Conservation (phyloP, 257 asterid species). For the Petunia secreta region DNA sequence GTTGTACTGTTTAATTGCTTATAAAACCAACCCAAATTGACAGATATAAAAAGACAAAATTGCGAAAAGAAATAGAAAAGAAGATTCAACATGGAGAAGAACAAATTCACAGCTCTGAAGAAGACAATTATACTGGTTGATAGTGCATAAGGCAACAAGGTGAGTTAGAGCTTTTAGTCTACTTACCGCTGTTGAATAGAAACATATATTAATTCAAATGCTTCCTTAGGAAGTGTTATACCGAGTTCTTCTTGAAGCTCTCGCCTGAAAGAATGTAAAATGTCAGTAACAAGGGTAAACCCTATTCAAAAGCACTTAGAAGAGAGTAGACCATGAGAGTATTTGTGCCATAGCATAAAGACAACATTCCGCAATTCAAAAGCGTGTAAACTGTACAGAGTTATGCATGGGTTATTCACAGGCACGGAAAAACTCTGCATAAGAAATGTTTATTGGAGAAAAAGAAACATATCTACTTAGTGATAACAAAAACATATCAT, state of each 20-base stretch:
- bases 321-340: too few relatives aligned
- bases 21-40: too few relatives aligned
- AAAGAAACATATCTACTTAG: too few relatives aligned
- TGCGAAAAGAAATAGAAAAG: neutral
- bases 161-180: slow-evolving; percentile 20
- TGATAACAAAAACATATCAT: too few relatives aligned
- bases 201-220: slow-evolving; percentile 73
- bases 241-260: slow-evolving; percentile 98
- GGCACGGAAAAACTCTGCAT: too few relatives aligned
- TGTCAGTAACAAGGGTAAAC: slow-evolving; percentile 6
- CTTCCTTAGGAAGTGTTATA: slow-evolving; percentile 79
- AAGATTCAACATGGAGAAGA: neutral
- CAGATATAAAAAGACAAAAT: neutral
- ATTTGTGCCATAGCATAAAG: too few relatives aligned
- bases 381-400: too few relatives aligned
- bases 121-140: neutral
- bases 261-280: slow-evolving; percentile 57
- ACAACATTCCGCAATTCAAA: too few relatives aligned
- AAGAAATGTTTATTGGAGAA: too few relatives aligned
- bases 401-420: too few relatives aligned
- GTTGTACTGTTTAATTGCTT: too few relatives aligned
- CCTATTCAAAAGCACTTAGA: too few relatives aligned
- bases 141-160: neutral
- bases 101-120: neutral
- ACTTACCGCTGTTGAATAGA: slow-evolving; percentile 80